A percentile compares a stretch with the other conserved stretches of the same genome.
These are phyloP conservation scores for Xylariaceae sp. DNA, from an alignment of 2,329 filamentous ascomycete genomes.

Conservation along the genomic window DNA sequence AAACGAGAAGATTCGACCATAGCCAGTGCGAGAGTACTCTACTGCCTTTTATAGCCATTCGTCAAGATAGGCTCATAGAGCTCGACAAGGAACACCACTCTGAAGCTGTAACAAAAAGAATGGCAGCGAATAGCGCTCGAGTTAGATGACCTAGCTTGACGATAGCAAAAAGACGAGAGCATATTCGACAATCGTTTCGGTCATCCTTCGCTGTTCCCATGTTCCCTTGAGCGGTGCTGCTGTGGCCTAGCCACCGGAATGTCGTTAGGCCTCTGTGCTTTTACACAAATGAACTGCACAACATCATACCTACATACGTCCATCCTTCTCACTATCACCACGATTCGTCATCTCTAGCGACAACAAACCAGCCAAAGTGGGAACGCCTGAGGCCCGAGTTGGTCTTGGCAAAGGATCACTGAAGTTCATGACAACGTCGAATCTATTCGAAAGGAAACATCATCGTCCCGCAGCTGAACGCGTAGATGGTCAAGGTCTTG, in stretches of 20 bases:
- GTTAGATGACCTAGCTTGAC: constrained; percentile 75
- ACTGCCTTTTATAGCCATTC: constrained; percentile 55
- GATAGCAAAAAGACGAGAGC: constrained; percentile 69
- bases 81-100: constrained; percentile 49
- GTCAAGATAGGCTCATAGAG: constrained; percentile 54
- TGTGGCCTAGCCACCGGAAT: constrained; percentile 38
- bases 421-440: constrained; percentile 25
- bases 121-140: constrained; percentile 66
- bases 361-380: constrained; percentile 24
- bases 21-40: constrained; percentile 44
- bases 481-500: constrained; percentile 33
- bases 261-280: constrained; percentile 33
- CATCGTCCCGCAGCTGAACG: constrained; percentile 24
- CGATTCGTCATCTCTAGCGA: constrained; percentile 25
- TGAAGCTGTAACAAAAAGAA: constrained; percentile 59
- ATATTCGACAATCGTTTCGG: constrained; percentile 52
- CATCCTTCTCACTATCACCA: constrained; percentile 19
- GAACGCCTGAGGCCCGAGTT: constrained; percentile 25
- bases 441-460: constrained; percentile 20
- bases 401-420: constrained; percentile 19
- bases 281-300: constrained; percentile 34
- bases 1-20: constrained; percentile 43
- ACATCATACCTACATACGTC: constrained; percentile 15
- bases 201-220: constrained; percentile 51
- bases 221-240: constrained; percentile 48